Conservation (phyloP, 2,329 filamentous ascomycete genomes). For the Colletotrichum lindemuthianum region DNA sequence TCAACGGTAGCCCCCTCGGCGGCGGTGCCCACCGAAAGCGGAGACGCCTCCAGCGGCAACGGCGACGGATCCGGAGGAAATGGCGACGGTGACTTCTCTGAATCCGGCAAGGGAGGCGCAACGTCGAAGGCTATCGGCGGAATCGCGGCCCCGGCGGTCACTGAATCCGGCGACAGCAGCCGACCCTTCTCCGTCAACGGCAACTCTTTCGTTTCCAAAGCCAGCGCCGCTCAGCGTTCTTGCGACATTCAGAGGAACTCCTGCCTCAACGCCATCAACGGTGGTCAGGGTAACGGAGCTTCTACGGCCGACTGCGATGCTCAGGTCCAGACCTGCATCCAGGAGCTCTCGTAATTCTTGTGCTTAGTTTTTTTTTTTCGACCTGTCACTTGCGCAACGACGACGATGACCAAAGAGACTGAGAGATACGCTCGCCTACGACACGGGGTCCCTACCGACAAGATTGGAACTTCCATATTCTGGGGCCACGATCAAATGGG, state of each 20-base stretch:
- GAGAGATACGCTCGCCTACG: slow-evolving; percentile 6
- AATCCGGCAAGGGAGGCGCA: slow-evolving; percentile 42
- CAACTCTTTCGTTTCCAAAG: slow-evolving; percentile 65
- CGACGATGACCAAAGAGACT: slow-evolving; percentile 5
- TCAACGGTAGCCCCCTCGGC: slow-evolving; percentile 26
- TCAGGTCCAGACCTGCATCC: slow-evolving; percentile 59
- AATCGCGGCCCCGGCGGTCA: slow-evolving; percentile 60
- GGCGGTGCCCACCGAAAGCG: slow-evolving; percentile 23
- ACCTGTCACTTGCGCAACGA: slow-evolving; percentile 4
- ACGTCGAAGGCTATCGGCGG: slow-evolving; percentile 57
- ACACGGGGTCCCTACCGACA: slow-evolving; percentile 8
- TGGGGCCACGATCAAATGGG: slow-evolving; percentile 10
- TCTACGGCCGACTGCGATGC: slow-evolving; percentile 62
- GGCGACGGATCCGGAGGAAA: slow-evolving; percentile 23
- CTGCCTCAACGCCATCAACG: slow-evolving; percentile 67
- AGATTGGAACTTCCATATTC: not conserved
- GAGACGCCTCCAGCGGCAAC: slow-evolving; percentile 28
- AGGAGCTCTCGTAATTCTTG: slow-evolving; percentile 43
- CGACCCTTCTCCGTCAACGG: slow-evolving; percentile 68
- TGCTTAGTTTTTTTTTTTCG: not conserved
- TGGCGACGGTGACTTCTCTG: slow-evolving; percentile 29
- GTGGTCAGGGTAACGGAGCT: slow-evolving; percentile 52
- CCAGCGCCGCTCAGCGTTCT: slow-evolving; percentile 66
- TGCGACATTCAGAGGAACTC: slow-evolving; percentile 72
- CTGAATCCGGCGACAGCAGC: slow-evolving; percentile 55